A percentile compares a stretch with the other conserved stretches of the same genome.
These are phyloP conservation scores for Tephrocybe sp. DNA, from an alignment of 768 basidiomycete genomes.

Conservation along the genomic window DNA sequence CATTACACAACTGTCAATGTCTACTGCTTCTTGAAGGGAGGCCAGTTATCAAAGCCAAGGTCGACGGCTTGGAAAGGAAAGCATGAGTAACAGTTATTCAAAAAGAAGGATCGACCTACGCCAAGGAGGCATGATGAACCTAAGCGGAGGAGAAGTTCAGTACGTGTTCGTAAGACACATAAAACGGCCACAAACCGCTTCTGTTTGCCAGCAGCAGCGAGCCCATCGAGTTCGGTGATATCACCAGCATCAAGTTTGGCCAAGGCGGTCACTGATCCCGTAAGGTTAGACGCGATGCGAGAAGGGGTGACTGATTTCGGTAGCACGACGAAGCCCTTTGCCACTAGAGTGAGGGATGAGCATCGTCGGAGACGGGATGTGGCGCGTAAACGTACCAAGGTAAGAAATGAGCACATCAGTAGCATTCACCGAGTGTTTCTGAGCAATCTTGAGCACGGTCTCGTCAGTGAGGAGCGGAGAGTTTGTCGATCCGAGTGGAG, in stretches of 20 bases:
- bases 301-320: slow-evolving; percentile 77
- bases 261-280: slow-evolving; percentile 47
- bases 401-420: slow-evolving; percentile 64
- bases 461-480: slow-evolving; percentile 69
- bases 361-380: background rate
- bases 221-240: slow-evolving; percentile 53
- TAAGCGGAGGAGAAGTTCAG: slow-evolving; percentile 16
- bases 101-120: slow-evolving; percentile 42
- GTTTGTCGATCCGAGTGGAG: slow-evolving; percentile 71
- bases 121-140: slow-evolving; percentile 68
- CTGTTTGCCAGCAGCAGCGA: slow-evolving; percentile 65
- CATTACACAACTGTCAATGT: slow-evolving; percentile 49
- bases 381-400: slow-evolving; percentile 42
- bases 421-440: slow-evolving; percentile 51
- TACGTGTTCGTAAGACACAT: background rate
- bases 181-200: slow-evolving; percentile 39
- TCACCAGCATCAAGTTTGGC: slow-evolving; percentile 50
- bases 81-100: background rate
- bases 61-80: slow-evolving; percentile 46
- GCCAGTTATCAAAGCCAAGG: slow-evolving; percentile 74
- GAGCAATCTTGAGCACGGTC: slow-evolving; percentile 56
- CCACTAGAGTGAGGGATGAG: slow-evolving; percentile 38
- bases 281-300: slow-evolving; percentile 63
- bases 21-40: slow-evolving; percentile 21
- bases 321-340: slow-evolving; percentile 63